Percentiles rank a stretch among this genome's conserved stretches.
Evolutionary conservation across 257 asterid genomes (phyloP).

Genomic region (Forsythia viridissima): DNA sequence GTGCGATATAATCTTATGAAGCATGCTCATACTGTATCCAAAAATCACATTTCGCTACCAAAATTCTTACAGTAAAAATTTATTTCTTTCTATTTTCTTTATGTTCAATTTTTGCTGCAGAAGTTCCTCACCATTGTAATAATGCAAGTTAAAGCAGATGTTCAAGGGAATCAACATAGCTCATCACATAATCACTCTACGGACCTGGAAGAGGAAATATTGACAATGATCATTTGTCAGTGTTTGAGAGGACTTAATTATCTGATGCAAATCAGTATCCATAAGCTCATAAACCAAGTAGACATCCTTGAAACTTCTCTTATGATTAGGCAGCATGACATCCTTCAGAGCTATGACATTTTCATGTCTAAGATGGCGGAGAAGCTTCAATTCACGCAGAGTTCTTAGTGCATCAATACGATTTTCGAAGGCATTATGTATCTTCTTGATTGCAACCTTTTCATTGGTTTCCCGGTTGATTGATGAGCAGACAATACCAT

Average conservation of each 20-base stretch:
- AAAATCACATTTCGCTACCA: background rate
- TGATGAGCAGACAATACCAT: conserved; percentile 70
- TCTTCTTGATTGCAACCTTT: conserved; percentile 68
- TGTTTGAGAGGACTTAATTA: conserved; percentile 58
- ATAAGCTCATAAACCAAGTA: conserved; percentile 68
- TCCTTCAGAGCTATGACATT: conserved; percentile 65
- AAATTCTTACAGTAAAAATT: background rate
- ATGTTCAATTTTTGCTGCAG: background rate
- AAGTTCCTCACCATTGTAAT: background rate
- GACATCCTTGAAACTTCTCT: conserved; percentile 63
- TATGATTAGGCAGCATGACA: conserved; percentile 58
- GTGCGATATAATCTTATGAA: background rate
- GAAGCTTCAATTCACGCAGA: conserved; percentile 65
- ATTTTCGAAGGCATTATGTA: conserved; percentile 62
- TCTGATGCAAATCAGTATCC: conserved; percentile 72
- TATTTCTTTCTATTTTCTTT: background rate
- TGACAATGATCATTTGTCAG: conserved; percentile 69
- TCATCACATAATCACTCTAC: background rate
- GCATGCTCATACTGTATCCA: background rate
- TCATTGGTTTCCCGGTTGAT: conserved; percentile 58
- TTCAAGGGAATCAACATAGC: background rate
- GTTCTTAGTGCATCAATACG: conserved; percentile 67
- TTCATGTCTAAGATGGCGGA: conserved; percentile 65
- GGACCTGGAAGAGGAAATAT: conserved; percentile 67
- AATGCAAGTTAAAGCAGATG: background rate